Evolutionary conservation across 306 rosid species (phyloP).

Genomic region (Fragaria iinumae): DNA sequence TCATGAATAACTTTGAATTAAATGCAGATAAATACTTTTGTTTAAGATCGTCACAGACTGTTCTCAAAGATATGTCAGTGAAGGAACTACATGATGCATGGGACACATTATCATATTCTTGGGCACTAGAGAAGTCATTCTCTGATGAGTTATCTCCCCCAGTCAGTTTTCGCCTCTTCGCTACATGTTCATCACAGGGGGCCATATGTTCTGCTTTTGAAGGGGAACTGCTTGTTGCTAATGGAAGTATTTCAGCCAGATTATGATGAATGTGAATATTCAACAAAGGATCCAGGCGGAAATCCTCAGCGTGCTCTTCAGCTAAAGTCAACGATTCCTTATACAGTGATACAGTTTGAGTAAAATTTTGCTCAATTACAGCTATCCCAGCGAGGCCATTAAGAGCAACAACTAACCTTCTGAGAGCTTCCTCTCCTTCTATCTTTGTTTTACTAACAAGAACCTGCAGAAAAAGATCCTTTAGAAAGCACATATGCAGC

Average conservation of each 20-base stretch:
- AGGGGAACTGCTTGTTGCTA: constrained; percentile 36
- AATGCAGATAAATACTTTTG: constrained; percentile 74
- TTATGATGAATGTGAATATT: constrained; percentile 85
- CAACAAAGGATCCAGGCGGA: constrained; percentile 86
- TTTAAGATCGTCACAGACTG: constrained; percentile 59
- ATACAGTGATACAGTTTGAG: constrained; percentile 72
- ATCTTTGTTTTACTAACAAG: constrained; percentile 87
- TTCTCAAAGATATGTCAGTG: constrained; percentile 36
- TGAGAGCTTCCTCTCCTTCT: constrained; percentile 94
- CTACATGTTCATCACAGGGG: constrained; percentile 38
- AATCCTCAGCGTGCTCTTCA: constrained; percentile 77
- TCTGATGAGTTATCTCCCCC: constrained; percentile 35
- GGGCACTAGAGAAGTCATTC: constrained; percentile 30
- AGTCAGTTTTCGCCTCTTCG: constrained; percentile 66
- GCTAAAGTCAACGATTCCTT: constrained; percentile 72
- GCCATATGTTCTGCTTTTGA: constrained; percentile 35
- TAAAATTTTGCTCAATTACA: constrained; percentile 54
- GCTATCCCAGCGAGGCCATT: constrained; percentile 90
- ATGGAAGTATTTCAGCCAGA: constrained; percentile 76
- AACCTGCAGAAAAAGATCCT: constrained; percentile 54
- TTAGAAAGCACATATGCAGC: constrained; percentile 2
- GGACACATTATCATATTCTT: constrained; percentile 29
- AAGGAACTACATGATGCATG: constrained; percentile 34
- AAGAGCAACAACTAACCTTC: constrained; percentile 76
- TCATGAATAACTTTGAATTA: constrained; percentile 59